phyloP scores from a whole-genome alignment of 805 yeast genomes.

The Brettanomyces bruxellensis region DNA sequence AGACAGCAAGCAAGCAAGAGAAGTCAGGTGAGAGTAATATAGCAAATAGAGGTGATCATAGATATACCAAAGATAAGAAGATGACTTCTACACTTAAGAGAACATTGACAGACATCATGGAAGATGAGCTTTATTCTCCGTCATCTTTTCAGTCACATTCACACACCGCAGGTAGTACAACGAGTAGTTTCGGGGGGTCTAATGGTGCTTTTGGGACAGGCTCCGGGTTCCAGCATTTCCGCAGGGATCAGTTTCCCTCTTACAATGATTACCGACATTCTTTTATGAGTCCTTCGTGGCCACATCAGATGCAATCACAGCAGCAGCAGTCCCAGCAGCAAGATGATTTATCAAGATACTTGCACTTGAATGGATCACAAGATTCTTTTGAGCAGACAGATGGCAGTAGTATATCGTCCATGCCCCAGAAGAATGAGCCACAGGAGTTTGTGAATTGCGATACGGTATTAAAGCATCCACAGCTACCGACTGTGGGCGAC shows the following conservation, averaged over 20 bases:
- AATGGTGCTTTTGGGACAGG: background rate
- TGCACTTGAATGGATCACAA: background rate
- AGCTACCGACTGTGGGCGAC: slow-evolving; percentile 13
- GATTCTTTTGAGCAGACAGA: background rate
- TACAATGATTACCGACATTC: background rate
- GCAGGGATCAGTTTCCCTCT: background rate
- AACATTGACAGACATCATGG: slow-evolving; percentile 24
- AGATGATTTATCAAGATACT: background rate
- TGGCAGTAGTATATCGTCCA: background rate
- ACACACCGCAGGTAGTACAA: background rate
- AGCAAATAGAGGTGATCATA: too few relatives aligned
- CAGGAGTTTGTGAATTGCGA: background rate
- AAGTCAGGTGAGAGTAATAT: too few relatives aligned
- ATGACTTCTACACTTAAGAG: slow-evolving; percentile 24
- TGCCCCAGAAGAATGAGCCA: background rate
- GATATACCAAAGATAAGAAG: too few relatives aligned
- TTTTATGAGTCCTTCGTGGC: background rate
- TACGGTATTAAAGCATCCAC: background rate
- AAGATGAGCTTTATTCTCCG: slow-evolving; percentile 21
- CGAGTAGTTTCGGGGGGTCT: background rate
- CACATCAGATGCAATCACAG: background rate
- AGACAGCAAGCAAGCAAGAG: too few relatives aligned
- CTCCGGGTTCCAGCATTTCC: background rate
- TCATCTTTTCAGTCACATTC: slow-evolving; percentile 1
- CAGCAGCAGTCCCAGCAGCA: background rate